Base-by-base conservation (phyloP, 495 filamentous ascomycete species). In the Parmelia sp. region DNA sequence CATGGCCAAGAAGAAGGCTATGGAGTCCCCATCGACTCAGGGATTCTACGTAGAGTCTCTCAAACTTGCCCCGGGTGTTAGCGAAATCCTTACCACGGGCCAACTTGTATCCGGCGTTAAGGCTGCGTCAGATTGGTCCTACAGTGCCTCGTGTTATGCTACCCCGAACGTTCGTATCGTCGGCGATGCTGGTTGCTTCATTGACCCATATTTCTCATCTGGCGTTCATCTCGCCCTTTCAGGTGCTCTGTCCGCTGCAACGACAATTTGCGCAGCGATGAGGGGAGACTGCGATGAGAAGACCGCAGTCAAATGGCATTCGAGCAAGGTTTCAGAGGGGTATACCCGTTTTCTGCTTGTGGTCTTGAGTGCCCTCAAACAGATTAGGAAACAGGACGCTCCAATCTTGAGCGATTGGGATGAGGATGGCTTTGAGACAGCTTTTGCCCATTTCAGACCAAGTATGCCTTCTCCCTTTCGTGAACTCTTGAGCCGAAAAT, bases 311-410 rank as follows among this genome's bases (percentile, higher is more conserved):
- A 62, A 71, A n/a, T 83, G 80, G 81, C 80, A 83, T 67, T 70
- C 73, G 4, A 76, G 71, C 27, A 79, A 79, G 63, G 69, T 78
- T 1, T 62, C 72, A 2, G 78, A 81, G 45, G 72, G 75, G 29
- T 84, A 83, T 59, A 80, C 78, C 4, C 76, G 80, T 17, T 84
- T 84, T 71, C 62, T 82, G 37, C 60, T 84, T 4, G 73, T 82
- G 4, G 77, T 83, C 1, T 58, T 74, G 51, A 80, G 74, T 58
- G 73, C 77, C 1, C 66, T 74, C 10, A 75, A 75, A 68, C 82
- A 83, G 71, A 81, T 84, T 51, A 65, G 70, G 12, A 17, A 61
- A 23, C 68, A 73, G 36, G 74, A 80, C 11, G 65, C 71, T 23
- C 65, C 71, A 8, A 68, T 78, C 6, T 29, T 78, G 9, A 71